A percentile compares a stretch with the other conserved stretches of the same genome.
These are phyloP conservation scores for Ustilago nuda DNA, from an alignment of 1,284 basidiomycete species.

Conservation along the genomic window DNA sequence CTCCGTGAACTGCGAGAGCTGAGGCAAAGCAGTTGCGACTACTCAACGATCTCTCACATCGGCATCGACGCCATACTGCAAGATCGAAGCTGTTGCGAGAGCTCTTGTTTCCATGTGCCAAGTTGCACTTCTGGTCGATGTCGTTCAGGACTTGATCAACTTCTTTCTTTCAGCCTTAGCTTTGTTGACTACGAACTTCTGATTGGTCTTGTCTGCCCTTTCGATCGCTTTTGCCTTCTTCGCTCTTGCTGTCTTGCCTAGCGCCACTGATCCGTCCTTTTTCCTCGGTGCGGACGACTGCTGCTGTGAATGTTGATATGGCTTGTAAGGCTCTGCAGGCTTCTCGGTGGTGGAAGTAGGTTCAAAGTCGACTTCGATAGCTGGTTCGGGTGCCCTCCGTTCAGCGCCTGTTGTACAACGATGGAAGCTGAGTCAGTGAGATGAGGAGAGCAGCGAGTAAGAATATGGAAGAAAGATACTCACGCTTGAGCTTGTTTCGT, in stretches of 20 bases:
- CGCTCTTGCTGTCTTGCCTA: conserved; percentile 29
- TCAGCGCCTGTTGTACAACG: conserved; percentile 23
- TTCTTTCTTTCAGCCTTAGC: conserved; percentile 45
- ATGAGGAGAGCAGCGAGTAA: not conserved
- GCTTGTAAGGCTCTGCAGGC: conserved; percentile 25
- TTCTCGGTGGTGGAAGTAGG: conserved; percentile 9
- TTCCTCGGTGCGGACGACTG: conserved; percentile 11
- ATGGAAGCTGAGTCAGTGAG: not conserved
- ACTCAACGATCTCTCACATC: too few relatives aligned
- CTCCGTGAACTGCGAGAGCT: too few relatives aligned
- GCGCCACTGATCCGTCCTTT: not conserved
- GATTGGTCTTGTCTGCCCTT: conserved; percentile 48
- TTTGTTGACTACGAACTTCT: conserved; percentile 32
- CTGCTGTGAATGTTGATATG: conserved; percentile 35
- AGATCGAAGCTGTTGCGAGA: too few relatives aligned
- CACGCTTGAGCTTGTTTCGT: conserved; percentile 38
- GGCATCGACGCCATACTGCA: too few relatives aligned
- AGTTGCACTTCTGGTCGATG: not conserved
- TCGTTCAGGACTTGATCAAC: conserved; percentile 37
- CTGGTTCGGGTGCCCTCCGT: conserved; percentile 36
- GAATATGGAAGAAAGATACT: not conserved
- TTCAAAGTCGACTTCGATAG: conserved; percentile 33
- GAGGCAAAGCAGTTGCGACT: too few relatives aligned
- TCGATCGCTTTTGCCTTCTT: conserved; percentile 48
- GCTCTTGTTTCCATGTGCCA: too few relatives aligned